These are phyloP conservation scores for Curvularia hawaiiensis DNA, from an alignment of 2,329 filamentous ascomycete genomes.

Conservation along the genomic window DNA sequence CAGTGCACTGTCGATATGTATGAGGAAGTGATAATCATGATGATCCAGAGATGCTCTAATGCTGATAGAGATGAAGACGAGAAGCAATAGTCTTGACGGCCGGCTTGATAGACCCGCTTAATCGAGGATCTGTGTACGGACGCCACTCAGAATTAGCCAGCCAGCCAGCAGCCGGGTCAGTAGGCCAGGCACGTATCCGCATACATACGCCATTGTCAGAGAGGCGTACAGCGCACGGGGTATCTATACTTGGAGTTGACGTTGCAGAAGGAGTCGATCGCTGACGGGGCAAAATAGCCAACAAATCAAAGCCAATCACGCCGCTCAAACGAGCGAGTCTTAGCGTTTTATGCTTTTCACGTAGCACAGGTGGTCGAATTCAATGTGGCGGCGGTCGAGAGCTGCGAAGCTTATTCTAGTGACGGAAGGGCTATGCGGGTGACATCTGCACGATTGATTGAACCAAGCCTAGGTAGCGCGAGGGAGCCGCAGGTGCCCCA, in stretches of 20 bases:
- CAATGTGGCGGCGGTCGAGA: conserved; percentile 29
- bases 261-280: conserved; percentile 38
- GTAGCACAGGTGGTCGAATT: conserved; percentile 34
- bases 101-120: conserved; percentile 32
- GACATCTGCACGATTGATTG: conserved; percentile 47
- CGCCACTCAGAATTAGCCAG: conserved; percentile 24
- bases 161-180: conserved; percentile 36
- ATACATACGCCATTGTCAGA: conserved; percentile 29
- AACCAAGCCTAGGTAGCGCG: conserved; percentile 28
- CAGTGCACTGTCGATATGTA: conserved; percentile 7
- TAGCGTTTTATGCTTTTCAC: conserved; percentile 41
- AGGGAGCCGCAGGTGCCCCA: conserved; percentile 27
- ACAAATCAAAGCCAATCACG: conserved; percentile 25
- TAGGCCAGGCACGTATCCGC: conserved; percentile 32
- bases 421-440: conserved; percentile 43
- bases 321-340: conserved; percentile 31
- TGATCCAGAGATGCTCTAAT: conserved; percentile 8
- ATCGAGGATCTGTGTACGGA: conserved; percentile 12
- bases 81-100: not conserved
- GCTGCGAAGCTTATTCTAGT: conserved; percentile 41
- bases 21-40: conserved; percentile 6
- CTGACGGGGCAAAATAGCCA: conserved; percentile 29
- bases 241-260: conserved; percentile 37
- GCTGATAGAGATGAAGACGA: conserved; percentile 20
- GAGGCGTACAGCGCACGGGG: conserved; percentile 38